Conservation (phyloP, 2,329 filamentous ascomycete species). For the Aspergillus novoparasiticus region DNA sequence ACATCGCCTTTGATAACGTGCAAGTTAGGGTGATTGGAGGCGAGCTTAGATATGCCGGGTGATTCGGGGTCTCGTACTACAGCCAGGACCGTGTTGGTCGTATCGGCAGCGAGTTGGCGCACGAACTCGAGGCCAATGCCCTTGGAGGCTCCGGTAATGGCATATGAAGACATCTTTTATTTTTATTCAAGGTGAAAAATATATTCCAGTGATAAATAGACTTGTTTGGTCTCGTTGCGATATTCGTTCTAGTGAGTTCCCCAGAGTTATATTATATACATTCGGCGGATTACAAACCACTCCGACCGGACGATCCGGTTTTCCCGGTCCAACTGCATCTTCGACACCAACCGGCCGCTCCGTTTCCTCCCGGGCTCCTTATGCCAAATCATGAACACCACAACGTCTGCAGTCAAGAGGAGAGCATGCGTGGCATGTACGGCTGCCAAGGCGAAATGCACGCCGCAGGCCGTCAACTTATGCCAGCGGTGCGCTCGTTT, state of each 20-base stretch:
- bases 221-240: neutral
- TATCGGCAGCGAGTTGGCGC: slow-evolving; percentile 31
- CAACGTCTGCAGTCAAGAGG: slow-evolving; percentile 17
- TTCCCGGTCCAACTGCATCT: neutral
- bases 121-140: slow-evolving; percentile 38
- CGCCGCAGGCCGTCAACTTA: slow-evolving; percentile 20
- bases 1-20: slow-evolving; percentile 32
- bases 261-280: neutral
- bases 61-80: slow-evolving; percentile 40
- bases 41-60: slow-evolving; percentile 12
- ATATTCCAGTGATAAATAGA: neutral
- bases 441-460: slow-evolving; percentile 27
- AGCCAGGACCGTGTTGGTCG: slow-evolving; percentile 42
- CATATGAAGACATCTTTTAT: slow-evolving; percentile 38
- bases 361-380: neutral
- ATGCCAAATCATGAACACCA: neutral
- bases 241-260: neutral
- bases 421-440: slow-evolving; percentile 29
- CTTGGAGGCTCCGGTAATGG: slow-evolving; percentile 37
- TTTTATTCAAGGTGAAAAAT: neutral
- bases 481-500: slow-evolving; percentile 22
- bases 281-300: neutral
- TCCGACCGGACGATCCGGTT: neutral
- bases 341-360: neutral
- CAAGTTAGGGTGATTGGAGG: slow-evolving; percentile 8